A percentile compares a stretch with the other conserved stretches of the same genome.
Conservation (phyloP, 1,139 yeast species). For the Zygosaccharomyces sapae region DNA sequence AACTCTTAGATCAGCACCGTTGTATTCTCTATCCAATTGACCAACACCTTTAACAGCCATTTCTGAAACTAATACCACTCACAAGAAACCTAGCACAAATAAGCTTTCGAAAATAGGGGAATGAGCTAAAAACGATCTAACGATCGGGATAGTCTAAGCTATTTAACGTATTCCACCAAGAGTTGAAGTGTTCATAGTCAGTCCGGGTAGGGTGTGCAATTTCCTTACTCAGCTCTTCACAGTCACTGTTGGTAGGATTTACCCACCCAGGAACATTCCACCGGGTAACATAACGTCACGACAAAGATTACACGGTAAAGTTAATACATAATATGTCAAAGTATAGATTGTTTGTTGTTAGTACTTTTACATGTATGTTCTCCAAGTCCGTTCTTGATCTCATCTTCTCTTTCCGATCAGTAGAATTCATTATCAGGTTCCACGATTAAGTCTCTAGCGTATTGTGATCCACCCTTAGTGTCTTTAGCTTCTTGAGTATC, state of each 20-base stretch:
- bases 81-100: not conserved
- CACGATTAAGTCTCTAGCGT: conserved; percentile 70
- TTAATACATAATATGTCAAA: not conserved
- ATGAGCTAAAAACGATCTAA: too few species aligned
- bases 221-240: too few species aligned
- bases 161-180: too few species aligned
- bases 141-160: too few species aligned
- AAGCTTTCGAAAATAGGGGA: too few species aligned
- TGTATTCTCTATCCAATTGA: conserved; percentile 62
- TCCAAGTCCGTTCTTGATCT: not conserved
- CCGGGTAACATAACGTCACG: conserved; percentile 5
- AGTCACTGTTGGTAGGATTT: too few species aligned
- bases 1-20: conserved; percentile 62
- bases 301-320: conserved; percentile 4
- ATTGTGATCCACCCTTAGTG: conserved; percentile 86
- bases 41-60: conserved; percentile 87
- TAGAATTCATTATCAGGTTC: conserved; percentile 66
- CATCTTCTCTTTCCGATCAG: conserved; percentile 11
- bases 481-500: conserved; percentile 72
- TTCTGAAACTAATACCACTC: conserved; percentile 11
- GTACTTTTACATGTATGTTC: conserved; percentile 3
- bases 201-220: too few species aligned
- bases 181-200: too few species aligned
- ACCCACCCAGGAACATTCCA: not conserved
- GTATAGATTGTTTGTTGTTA: not conserved